Conservation (phyloP, 2,329 filamentous ascomycete genomes). For the Graphiopsis chlorocephala region DNA sequence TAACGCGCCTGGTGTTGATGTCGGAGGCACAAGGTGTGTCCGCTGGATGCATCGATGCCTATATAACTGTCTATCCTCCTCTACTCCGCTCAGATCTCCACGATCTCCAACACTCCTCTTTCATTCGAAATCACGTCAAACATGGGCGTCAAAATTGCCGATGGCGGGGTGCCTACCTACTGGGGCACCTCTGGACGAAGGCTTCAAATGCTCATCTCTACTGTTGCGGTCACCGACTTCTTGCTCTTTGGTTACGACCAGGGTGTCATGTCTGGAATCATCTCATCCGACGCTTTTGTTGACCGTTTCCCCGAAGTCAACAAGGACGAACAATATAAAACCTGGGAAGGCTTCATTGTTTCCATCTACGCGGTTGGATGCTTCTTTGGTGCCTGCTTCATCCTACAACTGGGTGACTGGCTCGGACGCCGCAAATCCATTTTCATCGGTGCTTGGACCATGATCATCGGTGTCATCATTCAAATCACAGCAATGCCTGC, state of each 20-base stretch:
- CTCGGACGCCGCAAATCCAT: slow-evolving; percentile 15
- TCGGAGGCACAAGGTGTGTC: background rate
- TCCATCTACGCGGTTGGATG: slow-evolving; percentile 17
- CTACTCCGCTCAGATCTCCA: background rate
- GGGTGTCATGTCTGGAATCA: slow-evolving; percentile 48
- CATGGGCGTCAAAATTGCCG: slow-evolving; percentile 21
- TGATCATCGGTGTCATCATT: slow-evolving; percentile 48
- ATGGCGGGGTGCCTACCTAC: slow-evolving; percentile 24
- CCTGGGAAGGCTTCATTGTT: slow-evolving; percentile 42
- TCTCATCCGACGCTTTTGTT: slow-evolving; percentile 65
- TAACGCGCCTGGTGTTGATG: slow-evolving; percentile 14
- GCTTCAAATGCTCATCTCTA: slow-evolving; percentile 56
- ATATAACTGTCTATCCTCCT: slow-evolving; percentile 7
- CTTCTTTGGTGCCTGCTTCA: slow-evolving; percentile 15
- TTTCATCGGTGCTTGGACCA: slow-evolving; percentile 34
- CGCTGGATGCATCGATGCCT: slow-evolving; percentile 10
- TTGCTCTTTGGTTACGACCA: slow-evolving; percentile 33
- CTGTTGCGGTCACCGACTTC: slow-evolving; percentile 61
- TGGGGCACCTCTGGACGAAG: slow-evolving; percentile 31
- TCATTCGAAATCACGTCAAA: background rate
- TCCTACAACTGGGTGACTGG: slow-evolving; percentile 13
- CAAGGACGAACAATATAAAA: slow-evolving; percentile 34
- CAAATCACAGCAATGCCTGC: slow-evolving; percentile 44
- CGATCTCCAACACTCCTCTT: slow-evolving; percentile 9
- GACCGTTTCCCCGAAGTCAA: slow-evolving; percentile 42